Evolutionary conservation across 2,329 filamentous ascomycete genomes (phyloP), one percentile per base, ranked within the genome.

Genomic region (Hypoxylon sp.): DNA sequence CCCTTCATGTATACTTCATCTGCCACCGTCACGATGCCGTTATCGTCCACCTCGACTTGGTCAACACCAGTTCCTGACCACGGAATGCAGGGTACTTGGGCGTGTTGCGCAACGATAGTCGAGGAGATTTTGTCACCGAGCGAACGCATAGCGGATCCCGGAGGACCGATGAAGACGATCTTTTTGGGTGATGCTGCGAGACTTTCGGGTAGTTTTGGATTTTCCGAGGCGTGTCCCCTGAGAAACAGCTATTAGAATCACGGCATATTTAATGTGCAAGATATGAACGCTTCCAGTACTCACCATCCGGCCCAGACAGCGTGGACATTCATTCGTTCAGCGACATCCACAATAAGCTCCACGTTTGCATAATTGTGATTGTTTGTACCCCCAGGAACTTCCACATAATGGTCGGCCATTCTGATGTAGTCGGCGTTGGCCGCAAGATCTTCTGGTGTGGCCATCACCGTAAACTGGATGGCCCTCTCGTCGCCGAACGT

Each of bases 341-440:
- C 96, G 78, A 99, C 89, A 83, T 99, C 96, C 71, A 99, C 96
- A 80, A 99, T 99, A 78, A 99, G 86, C 84, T 99, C 96, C 65
- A 99, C 96, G 79, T 99, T 99, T 82, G 96, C 96, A 82, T 99
- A 99, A 82, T 99, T 99, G 90, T 99, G 97, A 87, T 99, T 99
- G 85, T 99, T 99, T 68, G 96, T 99, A 77, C 96, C 96, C 77
- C 96, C 96, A 32, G 96, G 96, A 67, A 99, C 95, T 83, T 99
- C 96, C 74, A 99, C 96, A 80, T 99, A 99, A 86, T 97, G 93
- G 82, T 99, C 96, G 32, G 96, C 96, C 96, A 99, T 98, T 79
- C 96, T 89, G 79, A 99, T 99, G 83, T 99, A 99, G 82, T 99
- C 96, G 72, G 96, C 96, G 80, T 99, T 99, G 78, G 96, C 96